Base-by-base conservation (phyloP, 257 asterid genomes). In the Solanum phureja region DNA sequence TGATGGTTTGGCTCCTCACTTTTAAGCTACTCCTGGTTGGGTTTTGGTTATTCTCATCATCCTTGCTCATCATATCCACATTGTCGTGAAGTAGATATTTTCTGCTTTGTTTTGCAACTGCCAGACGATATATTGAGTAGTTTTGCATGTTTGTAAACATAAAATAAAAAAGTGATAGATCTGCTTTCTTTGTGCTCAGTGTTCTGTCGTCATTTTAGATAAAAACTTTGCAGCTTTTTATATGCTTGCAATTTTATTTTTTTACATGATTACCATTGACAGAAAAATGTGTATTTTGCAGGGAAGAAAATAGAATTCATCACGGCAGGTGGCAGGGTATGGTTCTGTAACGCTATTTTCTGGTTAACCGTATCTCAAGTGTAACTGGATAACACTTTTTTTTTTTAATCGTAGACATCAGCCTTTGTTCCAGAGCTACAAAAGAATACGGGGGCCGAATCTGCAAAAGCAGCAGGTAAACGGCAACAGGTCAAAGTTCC, bases 371-470 rank as follows among this genome's bases (percentile, higher is more conserved):
- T 31, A 31, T 83, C 83, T 58, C 74, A 79, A 27, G 27, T 29
- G 66, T 75, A 37, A 35, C 33, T 85, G 38, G 56, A 71, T 88
- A 58, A 79, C 21, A 62, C 5, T 0, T 27, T 7, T 18, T 84
- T 73, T n/a, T 42, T 46, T 72, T 46, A 87, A 83, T 90, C 79
- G 89, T 92, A 97, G 99, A 95, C 99, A 75, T 91, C 99, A 82
- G 99, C 99, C 83, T 93, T 91, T 85, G 98, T 97, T 77, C 98
- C 99, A 4, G 99, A 97, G 89, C 85, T 96, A 88, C 99, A 97
- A 92, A 94, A 95, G 90, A 87, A 94, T 86, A 89, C 88, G 49
- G 98, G 96, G 81, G 88, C 89, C 38, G 98, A 94, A 90, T 91
- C 94, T 83, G 87, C 91, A 33, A 33, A 33, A 33, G 34, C 86